Evolutionary conservation across 331 rosid species (phyloP).

Genomic region (Malus hybrid): DNA sequence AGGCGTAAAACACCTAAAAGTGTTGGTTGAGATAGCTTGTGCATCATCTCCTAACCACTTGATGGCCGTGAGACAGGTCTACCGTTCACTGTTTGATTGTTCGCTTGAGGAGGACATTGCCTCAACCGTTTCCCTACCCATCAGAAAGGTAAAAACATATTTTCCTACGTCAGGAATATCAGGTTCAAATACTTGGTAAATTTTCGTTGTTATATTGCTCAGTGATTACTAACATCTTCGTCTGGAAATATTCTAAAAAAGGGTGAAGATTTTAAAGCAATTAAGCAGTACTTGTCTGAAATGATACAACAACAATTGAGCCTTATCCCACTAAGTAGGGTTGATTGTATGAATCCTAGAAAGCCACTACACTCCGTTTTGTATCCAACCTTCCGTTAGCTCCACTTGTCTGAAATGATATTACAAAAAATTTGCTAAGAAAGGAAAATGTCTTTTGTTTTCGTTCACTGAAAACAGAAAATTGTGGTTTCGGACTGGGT

Average conservation of each 20-base stretch:
- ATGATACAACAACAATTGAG: no score
- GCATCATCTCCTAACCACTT: constrained; percentile 77
- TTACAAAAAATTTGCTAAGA: not conserved
- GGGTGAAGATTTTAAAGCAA: not conserved
- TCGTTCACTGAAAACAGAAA: not conserved
- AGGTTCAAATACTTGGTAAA: not conserved
- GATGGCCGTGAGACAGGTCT: constrained; percentile 72
- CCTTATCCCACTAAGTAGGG: no score
- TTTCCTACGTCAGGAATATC: not conserved
- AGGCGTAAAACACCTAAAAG: constrained; percentile 39
- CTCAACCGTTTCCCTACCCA: constrained; percentile 41
- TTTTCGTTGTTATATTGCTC: not conserved
- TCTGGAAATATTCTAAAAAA: not conserved
- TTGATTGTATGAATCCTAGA: no score
- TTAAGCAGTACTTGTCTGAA: not conserved
- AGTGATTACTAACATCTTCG: not conserved
- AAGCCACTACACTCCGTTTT: no score
- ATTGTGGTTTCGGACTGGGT: not conserved
- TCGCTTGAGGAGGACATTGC: constrained; percentile 87
- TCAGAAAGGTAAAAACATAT: constrained; percentile 48
- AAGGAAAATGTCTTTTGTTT: not conserved
- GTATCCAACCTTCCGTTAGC: no score
- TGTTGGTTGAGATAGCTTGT: constrained; percentile 81
- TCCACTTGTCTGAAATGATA: no score
- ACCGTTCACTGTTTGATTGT: constrained; percentile 56